phyloP scores from a whole-genome alignment of 768 basidiomycete genomes.

The Wakefieldia striispora region DNA sequence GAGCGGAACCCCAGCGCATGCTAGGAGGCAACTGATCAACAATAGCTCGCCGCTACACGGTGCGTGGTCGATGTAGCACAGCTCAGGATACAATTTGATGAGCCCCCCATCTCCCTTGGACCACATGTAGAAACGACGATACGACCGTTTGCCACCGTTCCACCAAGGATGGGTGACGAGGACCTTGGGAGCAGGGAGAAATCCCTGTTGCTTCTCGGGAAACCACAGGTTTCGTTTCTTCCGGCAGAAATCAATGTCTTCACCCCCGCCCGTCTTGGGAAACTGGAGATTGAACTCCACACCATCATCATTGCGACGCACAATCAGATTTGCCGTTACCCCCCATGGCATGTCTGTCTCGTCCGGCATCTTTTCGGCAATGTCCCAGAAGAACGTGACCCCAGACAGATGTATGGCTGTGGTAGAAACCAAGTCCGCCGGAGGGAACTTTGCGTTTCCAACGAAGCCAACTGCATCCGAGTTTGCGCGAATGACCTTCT shows the following conservation, averaged over 20 bases:
- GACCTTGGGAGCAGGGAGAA: conserved; percentile 47
- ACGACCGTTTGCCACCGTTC: conserved; percentile 43
- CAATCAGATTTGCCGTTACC: conserved; percentile 58
- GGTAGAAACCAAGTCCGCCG: conserved; percentile 47
- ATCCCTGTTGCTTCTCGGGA: conserved; percentile 36
- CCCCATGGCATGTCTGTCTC: conserved; percentile 57
- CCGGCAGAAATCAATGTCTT: conserved; percentile 59
- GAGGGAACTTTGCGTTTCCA: conserved; percentile 49
- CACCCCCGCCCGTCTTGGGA: conserved; percentile 64
- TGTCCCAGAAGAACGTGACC: conserved; percentile 62
- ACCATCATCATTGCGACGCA: conserved; percentile 43
- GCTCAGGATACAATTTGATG: conserved; percentile 45
- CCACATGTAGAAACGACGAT: conserved; percentile 59
- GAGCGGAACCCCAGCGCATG: conserved; percentile 9
- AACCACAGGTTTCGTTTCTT: conserved; percentile 42
- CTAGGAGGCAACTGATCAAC: conserved; percentile 25
- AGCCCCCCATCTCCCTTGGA: conserved; percentile 55
- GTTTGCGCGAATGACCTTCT: conserved; percentile 44
- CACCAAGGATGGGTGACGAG: conserved; percentile 61
- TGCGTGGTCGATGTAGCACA: conserved; percentile 42
- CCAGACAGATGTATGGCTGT: conserved; percentile 55
- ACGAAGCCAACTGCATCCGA: conserved; percentile 54
- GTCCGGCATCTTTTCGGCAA: conserved; percentile 44
- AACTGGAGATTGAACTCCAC: conserved; percentile 47
- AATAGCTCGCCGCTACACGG: conserved; percentile 52